Conservation (phyloP, 306 rosid genomes). For the Inga oerstediana region DNA sequence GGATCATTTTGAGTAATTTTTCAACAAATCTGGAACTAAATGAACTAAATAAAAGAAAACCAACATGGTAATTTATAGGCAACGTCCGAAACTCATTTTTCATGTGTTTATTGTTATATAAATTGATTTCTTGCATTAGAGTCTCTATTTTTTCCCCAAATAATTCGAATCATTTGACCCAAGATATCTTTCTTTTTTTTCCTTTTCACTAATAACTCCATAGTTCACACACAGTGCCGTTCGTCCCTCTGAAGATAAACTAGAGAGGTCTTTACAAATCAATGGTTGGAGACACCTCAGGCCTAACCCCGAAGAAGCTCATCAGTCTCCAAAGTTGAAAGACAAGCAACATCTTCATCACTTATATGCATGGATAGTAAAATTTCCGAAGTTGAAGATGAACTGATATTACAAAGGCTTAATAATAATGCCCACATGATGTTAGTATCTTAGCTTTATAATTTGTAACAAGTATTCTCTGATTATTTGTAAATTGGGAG, state of each 20-base stretch:
- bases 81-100: no score
- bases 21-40: no score
- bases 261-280: neutral
- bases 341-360: neutral
- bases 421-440: neutral
- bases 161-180: no score
- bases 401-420: neutral
- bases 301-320: neutral
- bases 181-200: no score
- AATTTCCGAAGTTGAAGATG: neutral
- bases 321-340: neutral
- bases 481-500: neutral
- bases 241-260: neutral
- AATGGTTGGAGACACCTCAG: neutral
- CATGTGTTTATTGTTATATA: no score
- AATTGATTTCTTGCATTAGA: no score
- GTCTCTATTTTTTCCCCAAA: no score
- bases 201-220: no score
- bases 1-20: no score
- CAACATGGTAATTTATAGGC: no score
- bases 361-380: neutral
- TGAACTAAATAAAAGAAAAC: no score
- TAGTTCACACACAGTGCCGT: no score
- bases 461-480: neutral
- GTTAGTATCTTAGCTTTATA: neutral